These are phyloP conservation scores for Nicotiana undulata DNA, from an alignment of 257 asterid genomes.

Conservation along the genomic window DNA sequence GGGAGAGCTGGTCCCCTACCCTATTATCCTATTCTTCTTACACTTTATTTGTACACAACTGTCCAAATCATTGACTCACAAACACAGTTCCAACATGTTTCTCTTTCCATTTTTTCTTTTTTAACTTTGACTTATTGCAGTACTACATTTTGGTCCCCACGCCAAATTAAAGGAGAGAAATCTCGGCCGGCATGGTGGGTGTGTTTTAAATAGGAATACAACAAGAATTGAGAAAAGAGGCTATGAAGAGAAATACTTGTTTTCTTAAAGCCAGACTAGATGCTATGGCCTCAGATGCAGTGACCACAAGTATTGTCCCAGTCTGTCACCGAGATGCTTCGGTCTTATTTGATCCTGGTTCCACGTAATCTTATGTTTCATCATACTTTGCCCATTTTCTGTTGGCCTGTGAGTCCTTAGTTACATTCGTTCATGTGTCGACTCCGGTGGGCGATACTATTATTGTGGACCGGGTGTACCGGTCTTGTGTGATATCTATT, in stretches of 20 bases:
- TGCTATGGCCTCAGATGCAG: no score
- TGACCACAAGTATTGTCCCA: no score
- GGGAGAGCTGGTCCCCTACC: conserved; percentile 10
- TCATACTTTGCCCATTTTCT: no score
- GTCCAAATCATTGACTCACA: conserved; percentile 23
- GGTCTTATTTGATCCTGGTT: no score
- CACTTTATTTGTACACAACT: conserved; percentile 9
- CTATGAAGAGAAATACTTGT: background rate
- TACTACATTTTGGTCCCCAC: conserved; percentile 9
- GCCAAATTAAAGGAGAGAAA: conserved; percentile 6
- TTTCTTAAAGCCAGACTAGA: no score
- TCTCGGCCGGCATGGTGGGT: conserved; percentile 19
- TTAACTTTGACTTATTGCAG: background rate
- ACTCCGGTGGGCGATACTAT: no score
- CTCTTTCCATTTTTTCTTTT: background rate
- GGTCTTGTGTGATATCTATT: no score
- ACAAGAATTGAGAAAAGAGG: background rate
- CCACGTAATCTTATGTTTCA: no score
- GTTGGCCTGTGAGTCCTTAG: no score
- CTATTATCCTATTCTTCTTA: background rate
- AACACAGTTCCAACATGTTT: background rate
- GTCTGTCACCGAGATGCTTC: no score
- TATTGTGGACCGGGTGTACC: no score
- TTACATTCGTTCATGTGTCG: no score
- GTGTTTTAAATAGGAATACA: background rate